A percentile compares a stretch with the other conserved stretches of the same genome.
These are phyloP conservation scores for Dipteronia dyeriana DNA, from an alignment of 345 rosid species.

Conservation along the genomic window DNA sequence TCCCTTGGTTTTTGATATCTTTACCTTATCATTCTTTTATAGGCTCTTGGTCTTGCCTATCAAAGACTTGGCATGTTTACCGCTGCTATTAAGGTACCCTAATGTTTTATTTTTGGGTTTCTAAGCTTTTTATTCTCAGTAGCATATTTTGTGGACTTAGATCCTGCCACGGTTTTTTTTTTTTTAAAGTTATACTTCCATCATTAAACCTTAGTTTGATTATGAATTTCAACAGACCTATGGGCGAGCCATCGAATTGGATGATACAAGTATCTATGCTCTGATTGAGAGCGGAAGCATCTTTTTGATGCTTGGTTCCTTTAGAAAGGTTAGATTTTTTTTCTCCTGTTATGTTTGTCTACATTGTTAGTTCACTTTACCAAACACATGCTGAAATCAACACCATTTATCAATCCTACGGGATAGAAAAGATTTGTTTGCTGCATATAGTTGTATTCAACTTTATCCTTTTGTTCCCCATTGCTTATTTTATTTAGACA, in stretches of 20 bases:
- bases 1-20: slow-evolving; percentile 8
- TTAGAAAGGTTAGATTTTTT: slow-evolving; percentile 62
- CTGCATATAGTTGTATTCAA: not conserved
- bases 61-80: slow-evolving; percentile 93
- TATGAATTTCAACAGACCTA: slow-evolving; percentile 58
- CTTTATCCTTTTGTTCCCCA: not conserved
- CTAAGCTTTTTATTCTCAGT: not conserved
- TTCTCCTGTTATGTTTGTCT: not conserved
- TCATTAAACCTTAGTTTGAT: slow-evolving; percentile 5
- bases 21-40: slow-evolving; percentile 16
- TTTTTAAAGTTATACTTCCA: not conserved
- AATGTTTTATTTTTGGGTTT: not conserved
- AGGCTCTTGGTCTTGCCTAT: slow-evolving; percentile 96
- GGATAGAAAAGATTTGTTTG: not conserved
- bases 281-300: slow-evolving; percentile 88
- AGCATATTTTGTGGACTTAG: not conserved
- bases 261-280: slow-evolving; percentile 62
- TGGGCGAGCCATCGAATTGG: slow-evolving; percentile 85
- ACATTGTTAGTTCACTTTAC: slow-evolving; percentile 1
- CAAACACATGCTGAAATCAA: slow-evolving; percentile 3
- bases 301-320: slow-evolving; percentile 86
- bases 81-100: slow-evolving; percentile 84
- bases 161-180: not conserved
- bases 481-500: slow-evolving; percentile 5
- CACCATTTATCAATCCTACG: not conserved